Conservation (phyloP, 2,329 filamentous ascomycete species). For the Neofusicoccum sp. region DNA sequence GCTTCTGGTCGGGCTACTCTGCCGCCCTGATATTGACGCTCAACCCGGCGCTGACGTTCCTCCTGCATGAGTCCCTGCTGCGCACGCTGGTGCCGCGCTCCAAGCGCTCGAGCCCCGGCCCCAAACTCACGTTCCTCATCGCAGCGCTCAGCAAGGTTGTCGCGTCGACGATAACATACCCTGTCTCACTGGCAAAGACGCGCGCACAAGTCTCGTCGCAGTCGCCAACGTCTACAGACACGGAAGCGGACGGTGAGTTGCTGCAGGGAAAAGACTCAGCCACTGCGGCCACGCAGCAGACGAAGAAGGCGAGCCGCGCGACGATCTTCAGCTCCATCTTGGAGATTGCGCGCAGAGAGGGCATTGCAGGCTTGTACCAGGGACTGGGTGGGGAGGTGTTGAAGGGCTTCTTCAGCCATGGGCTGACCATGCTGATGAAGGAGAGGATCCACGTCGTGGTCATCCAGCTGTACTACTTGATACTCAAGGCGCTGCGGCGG, state of each 20-base stretch:
- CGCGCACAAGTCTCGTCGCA: slow-evolving; percentile 66
- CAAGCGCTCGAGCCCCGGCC: slow-evolving; percentile 56
- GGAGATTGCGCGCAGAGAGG: slow-evolving; percentile 63
- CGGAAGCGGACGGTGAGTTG: not conserved
- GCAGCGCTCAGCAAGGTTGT: slow-evolving; percentile 79
- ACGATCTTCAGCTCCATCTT: slow-evolving; percentile 68
- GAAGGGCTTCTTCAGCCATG: slow-evolving; percentile 84
- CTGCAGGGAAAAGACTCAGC: slow-evolving; percentile 3
- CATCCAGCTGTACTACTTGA: slow-evolving; percentile 69
- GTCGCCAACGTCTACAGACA: slow-evolving; percentile 25
- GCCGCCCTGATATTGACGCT: slow-evolving; percentile 78
- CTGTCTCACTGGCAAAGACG: slow-evolving; percentile 83
- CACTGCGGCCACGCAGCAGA: slow-evolving; percentile 28
- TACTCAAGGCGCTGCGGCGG: slow-evolving; percentile 53
- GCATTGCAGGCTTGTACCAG: slow-evolving; percentile 70
- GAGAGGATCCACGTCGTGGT: slow-evolving; percentile 73
- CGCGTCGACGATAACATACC: slow-evolving; percentile 78
- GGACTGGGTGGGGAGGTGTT: slow-evolving; percentile 76
- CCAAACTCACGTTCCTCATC: slow-evolving; percentile 62
- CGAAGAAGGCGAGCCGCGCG: slow-evolving; percentile 32
- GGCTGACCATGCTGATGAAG: slow-evolving; percentile 85
- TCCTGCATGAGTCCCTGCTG: slow-evolving; percentile 74
- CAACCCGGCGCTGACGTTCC: slow-evolving; percentile 85
- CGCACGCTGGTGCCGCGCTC: slow-evolving; percentile 58
- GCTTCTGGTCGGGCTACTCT: slow-evolving; percentile 88